These are phyloP conservation scores for Leishmania gerbilli DNA, from an alignment of 208 protist species.

Conservation along the genomic window DNA sequence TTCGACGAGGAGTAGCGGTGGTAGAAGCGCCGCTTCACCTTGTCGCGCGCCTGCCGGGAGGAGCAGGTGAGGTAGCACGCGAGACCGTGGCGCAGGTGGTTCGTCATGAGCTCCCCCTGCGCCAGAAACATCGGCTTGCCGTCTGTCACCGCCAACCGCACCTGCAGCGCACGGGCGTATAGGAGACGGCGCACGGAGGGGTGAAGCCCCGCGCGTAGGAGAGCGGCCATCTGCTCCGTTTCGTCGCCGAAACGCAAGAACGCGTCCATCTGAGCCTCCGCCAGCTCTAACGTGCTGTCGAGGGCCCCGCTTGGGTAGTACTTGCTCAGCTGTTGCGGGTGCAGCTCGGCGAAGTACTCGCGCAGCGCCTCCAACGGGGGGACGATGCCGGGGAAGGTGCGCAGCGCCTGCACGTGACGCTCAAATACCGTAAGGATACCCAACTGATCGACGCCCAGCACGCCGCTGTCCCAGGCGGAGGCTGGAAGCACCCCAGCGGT, in stretches of 20 bases:
- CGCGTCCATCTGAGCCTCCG: slow-evolving; percentile 55
- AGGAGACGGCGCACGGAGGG: slow-evolving; percentile 76
- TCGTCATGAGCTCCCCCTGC: slow-evolving; percentile 41
- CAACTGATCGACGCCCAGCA: slow-evolving; percentile 58
- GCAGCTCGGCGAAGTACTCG: slow-evolving; percentile 53
- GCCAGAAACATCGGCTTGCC: slow-evolving; percentile 52
- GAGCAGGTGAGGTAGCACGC: slow-evolving; percentile 58
- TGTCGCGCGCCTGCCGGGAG: slow-evolving; percentile 56
- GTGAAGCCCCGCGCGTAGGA: slow-evolving; percentile 62
- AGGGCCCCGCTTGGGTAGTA: slow-evolving; percentile 25
- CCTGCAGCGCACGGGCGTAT: slow-evolving; percentile 79
- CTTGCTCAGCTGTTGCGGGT: slow-evolving; percentile 35
- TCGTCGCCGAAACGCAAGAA: slow-evolving; percentile 55
- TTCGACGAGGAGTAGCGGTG: slow-evolving; percentile 59
- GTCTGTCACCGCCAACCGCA: slow-evolving; percentile 63
- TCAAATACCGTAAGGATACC: slow-evolving; percentile 69
- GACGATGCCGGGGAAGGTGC: slow-evolving; percentile 45
- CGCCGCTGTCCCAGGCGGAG: slow-evolving; percentile 23
- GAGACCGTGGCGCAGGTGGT: slow-evolving; percentile 29
- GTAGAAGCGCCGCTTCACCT: slow-evolving; percentile 57
- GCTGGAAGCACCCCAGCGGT: slow-evolving; percentile 17
- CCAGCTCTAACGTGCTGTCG: slow-evolving; percentile 45
- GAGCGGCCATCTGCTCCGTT: slow-evolving; percentile 33
- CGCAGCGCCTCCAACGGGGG: slow-evolving; percentile 58
- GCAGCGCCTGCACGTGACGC: slow-evolving; percentile 58